Conservation (phyloP, 2,329 filamentous ascomycete genomes). For the Penicillium sp. region DNA sequence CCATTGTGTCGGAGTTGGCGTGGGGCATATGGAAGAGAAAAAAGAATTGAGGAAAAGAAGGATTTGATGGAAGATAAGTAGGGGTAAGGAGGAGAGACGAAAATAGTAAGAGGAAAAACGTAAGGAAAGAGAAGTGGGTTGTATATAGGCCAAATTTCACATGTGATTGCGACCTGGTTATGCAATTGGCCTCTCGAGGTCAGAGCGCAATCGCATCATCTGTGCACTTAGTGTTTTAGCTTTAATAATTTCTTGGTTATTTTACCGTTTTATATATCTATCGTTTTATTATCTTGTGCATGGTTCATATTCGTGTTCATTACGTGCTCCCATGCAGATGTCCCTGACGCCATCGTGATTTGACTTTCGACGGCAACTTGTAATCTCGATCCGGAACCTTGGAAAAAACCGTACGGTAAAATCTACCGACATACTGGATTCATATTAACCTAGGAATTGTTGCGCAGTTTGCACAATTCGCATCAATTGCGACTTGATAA, state of each 20-base stretch:
- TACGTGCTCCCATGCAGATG: neutral
- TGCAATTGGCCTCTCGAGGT: conserved; percentile 21
- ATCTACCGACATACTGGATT: neutral
- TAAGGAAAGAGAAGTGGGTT: conserved; percentile 5
- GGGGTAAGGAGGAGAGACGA: conserved; percentile 3
- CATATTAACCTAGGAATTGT: neutral
- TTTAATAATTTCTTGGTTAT: conserved; percentile 3
- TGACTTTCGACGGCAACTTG: conserved; percentile 6
- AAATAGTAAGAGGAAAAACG: neutral
- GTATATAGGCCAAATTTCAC: conserved; percentile 20
- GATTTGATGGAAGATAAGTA: conserved; percentile 1
- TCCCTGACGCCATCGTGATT: conserved; percentile 9
- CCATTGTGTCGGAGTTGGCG: conserved; percentile 49
- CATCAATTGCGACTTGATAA: conserved; percentile 18
- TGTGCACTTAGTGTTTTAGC: conserved; percentile 6
- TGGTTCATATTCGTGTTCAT: neutral
- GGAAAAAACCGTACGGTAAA: neutral
- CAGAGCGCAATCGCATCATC: conserved; percentile 23
- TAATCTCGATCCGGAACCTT: neutral
- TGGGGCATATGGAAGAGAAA: conserved; percentile 45
- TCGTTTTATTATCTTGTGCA: neutral
- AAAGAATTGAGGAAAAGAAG: neutral
- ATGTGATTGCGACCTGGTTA: conserved; percentile 26
- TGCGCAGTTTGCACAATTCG: neutral
- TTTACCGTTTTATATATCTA: conserved; percentile 3